Evolutionary conservation across 2,329 filamentous ascomycete genomes (phyloP).

Genomic region (Alternaria sp.): DNA sequence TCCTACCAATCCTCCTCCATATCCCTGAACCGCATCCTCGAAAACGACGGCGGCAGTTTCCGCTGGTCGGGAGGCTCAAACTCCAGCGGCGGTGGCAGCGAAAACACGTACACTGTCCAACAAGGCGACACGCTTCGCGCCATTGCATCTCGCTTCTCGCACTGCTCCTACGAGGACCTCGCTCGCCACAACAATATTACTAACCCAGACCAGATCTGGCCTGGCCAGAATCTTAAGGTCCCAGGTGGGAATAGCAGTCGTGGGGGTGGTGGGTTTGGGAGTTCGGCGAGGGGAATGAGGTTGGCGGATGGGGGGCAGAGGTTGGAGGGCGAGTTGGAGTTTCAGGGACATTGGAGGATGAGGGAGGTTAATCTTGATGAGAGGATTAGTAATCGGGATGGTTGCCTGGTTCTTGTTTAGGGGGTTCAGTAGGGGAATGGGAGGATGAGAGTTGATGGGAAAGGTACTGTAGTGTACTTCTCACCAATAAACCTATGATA

Average conservation of each 20-base stretch:
- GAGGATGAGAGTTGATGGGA: neutral
- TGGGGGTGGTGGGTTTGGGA: constrained; percentile 18
- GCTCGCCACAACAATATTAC: constrained; percentile 34
- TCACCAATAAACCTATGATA: neutral
- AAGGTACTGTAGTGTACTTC: neutral
- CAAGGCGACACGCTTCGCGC: constrained; percentile 36
- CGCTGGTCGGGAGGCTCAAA: constrained; percentile 27
- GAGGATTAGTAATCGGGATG: constrained; percentile 32
- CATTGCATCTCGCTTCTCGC: constrained; percentile 28
- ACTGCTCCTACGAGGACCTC: constrained; percentile 36
- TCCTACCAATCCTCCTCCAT: constrained; percentile 31
- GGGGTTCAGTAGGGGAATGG: accelerated
- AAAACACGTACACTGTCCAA: constrained; percentile 31
- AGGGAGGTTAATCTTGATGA: constrained; percentile 32
- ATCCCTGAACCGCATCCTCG: constrained; percentile 27
- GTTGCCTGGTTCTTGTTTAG: constrained; percentile 31
- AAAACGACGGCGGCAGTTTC: constrained; percentile 35
- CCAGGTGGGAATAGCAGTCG: constrained; percentile 29
- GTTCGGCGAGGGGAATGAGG: constrained; percentile 28
- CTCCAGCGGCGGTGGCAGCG: constrained; percentile 11
- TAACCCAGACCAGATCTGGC: constrained; percentile 38
- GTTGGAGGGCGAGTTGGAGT: constrained; percentile 28
- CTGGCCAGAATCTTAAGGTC: constrained; percentile 32
- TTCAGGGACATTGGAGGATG: constrained; percentile 25
- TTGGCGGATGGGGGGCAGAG: constrained; percentile 30